Conservation (phyloP, 148 eudicot species). For the Arctostaphylos glauca region DNA sequence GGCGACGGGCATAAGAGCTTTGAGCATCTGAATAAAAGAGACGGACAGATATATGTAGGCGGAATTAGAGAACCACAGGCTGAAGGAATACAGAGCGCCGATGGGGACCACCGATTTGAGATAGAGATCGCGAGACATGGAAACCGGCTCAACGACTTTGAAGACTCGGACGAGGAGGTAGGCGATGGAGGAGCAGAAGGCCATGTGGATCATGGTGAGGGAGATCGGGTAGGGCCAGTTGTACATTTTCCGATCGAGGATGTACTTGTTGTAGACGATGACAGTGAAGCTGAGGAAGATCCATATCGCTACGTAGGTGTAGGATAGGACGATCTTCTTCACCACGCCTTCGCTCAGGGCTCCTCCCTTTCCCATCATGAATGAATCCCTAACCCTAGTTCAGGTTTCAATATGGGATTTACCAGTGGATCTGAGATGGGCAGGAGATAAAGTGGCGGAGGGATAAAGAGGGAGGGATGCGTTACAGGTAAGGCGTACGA, state of each 20-base stretch:
- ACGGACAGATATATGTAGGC: slow-evolving; percentile 21
- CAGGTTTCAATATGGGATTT: neutral
- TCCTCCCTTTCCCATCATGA: slow-evolving; percentile 13
- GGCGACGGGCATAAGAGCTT: slow-evolving; percentile 22
- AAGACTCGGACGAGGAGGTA: slow-evolving; percentile 15
- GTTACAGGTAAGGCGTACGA: neutral
- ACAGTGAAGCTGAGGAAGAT: slow-evolving; percentile 25
- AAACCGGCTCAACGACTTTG: slow-evolving; percentile 12
- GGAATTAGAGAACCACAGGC: slow-evolving; percentile 20
- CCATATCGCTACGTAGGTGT: slow-evolving; percentile 21
- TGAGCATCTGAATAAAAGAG: slow-evolving; percentile 25
- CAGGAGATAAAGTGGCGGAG: neutral
- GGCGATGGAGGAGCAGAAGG: slow-evolving; percentile 22
- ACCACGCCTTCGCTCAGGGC: slow-evolving; percentile 4
- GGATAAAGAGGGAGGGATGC: neutral
- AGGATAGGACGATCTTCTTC: slow-evolving; percentile 20
- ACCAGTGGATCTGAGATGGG: neutral
- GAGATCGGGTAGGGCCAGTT: slow-evolving; percentile 24
- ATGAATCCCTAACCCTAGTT: neutral
- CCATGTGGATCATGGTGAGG: slow-evolving; percentile 26
- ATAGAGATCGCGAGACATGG: slow-evolving; percentile 20
- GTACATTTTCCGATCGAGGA: slow-evolving; percentile 20
- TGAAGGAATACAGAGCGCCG: slow-evolving; percentile 17
- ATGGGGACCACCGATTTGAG: slow-evolving; percentile 17
- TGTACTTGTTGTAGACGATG: slow-evolving; percentile 25